These are phyloP conservation scores for Pyrenula aspistea DNA, from an alignment of 495 filamentous ascomycete species.

Conservation along the genomic window DNA sequence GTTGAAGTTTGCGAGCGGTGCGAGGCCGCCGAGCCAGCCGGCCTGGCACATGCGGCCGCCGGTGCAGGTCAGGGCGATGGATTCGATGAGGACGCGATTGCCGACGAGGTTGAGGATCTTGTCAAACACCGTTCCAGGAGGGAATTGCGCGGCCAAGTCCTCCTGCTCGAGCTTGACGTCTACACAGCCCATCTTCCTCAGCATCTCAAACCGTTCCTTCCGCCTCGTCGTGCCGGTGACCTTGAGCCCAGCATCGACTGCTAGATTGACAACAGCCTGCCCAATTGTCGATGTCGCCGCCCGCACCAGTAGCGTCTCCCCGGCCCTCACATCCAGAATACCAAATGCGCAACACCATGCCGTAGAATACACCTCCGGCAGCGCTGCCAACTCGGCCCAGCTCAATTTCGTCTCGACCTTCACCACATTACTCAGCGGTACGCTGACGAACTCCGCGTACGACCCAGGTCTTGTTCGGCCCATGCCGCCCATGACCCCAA, in stretches of 20 bases:
- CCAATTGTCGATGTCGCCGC: constrained; percentile 32
- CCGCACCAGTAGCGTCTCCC: constrained; percentile 25
- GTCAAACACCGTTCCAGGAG: constrained; percentile 18
- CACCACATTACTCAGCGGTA: constrained; percentile 22
- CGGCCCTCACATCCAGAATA: constrained; percentile 18
- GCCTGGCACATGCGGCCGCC: constrained; percentile 29
- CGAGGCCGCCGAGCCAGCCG: constrained; percentile 33
- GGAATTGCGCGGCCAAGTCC: constrained; percentile 6
- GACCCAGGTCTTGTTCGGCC: constrained; percentile 25
- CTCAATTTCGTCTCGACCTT: constrained; percentile 15
- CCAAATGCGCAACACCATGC: constrained; percentile 31
- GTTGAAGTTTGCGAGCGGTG: constrained; percentile 32
- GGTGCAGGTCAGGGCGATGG: constrained; percentile 17
- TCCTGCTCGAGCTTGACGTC: constrained; percentile 16
- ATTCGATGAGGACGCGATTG: constrained; percentile 29
- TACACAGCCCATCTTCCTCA: constrained; percentile 19
- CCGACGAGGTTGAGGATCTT: constrained; percentile 30
- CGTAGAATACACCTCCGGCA: constrained; percentile 31
- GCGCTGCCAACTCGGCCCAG: constrained; percentile 29
- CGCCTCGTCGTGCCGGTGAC: constrained; percentile 29
- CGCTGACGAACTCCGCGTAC: constrained; percentile 28
- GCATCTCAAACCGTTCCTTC: constrained; percentile 11
- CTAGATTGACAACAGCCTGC: constrained; percentile 30
- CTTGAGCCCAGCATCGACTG: constrained; percentile 22
- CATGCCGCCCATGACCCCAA: constrained; percentile 31